Percentiles rank a stretch among this genome's conserved stretches.
Evolutionary conservation across 2,329 filamentous ascomycete genomes (phyloP).

Genomic region (Capronia coronata): DNA sequence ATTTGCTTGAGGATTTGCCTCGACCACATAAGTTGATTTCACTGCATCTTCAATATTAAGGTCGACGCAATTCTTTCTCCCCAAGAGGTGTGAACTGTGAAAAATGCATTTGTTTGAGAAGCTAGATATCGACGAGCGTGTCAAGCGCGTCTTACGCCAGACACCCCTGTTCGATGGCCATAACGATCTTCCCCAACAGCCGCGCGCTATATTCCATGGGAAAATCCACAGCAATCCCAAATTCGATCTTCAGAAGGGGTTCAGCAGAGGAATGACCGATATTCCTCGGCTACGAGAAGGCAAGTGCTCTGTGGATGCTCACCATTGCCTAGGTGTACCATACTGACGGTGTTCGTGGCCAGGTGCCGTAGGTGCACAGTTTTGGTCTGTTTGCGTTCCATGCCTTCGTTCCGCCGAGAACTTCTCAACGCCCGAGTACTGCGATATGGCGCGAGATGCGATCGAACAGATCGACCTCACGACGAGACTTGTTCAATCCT

Average conservation of each 20-base stretch:
- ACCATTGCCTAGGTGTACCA: no score
- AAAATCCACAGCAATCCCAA: conserved; percentile 29
- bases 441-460: conserved; percentile 27
- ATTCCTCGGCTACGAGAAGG: conserved; percentile 7
- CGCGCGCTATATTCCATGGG: conserved; percentile 29
- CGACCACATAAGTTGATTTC: no score
- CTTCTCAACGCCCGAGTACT: conserved; percentile 5
- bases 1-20: no score
- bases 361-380: conserved; percentile 31
- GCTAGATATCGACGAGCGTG: neutral
- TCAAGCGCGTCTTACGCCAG: neutral
- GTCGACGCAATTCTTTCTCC: no score
- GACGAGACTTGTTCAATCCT: conserved; percentile 26
- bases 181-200: conserved; percentile 32
- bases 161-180: conserved; percentile 32
- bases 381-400: conserved; percentile 31
- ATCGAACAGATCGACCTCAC: conserved; percentile 30
- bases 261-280: neutral
- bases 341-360: no score
- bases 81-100: no score
- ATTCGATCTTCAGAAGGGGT: neutral
- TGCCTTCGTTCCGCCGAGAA: conserved; percentile 7
- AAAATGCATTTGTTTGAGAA: no score
- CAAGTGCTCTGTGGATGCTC: no score
- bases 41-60: no score